Conservation (phyloP, 1,139 yeast species). For the Martiniozyma asiatica region DNA sequence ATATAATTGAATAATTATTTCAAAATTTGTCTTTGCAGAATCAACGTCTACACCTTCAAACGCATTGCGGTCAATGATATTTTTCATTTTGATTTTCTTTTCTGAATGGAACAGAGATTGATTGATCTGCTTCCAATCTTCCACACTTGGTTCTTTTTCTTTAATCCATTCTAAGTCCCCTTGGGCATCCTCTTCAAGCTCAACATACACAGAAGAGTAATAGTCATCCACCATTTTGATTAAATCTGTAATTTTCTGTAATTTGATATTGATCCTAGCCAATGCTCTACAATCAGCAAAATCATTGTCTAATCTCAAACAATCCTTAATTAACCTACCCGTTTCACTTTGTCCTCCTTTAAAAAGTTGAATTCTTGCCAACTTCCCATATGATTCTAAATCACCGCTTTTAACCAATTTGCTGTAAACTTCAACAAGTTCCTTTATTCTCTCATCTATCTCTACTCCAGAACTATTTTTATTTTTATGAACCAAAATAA, state of each 20-base stretch:
- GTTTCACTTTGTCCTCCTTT: constrained; percentile 6
- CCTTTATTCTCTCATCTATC: constrained; percentile 11
- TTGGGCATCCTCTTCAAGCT: constrained; percentile 8
- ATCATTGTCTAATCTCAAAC: constrained; percentile 64
- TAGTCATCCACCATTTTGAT: constrained; percentile 17
- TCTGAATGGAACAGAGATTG: constrained; percentile 12
- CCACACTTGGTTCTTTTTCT: constrained; percentile 16
- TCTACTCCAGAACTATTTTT: too few species aligned
- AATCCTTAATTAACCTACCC: constrained; percentile 23
- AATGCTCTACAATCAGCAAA: constrained; percentile 38
- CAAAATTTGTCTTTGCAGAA: constrained; percentile 14
- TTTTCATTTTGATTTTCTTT: constrained; percentile 13
- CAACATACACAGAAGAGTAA: constrained; percentile 20
- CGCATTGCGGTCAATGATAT: constrained; percentile 10
- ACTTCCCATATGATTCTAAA: constrained; percentile 11
- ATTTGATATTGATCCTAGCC: constrained; percentile 29
- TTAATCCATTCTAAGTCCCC: constrained; percentile 16
- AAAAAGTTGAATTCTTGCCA: constrained; percentile 18
- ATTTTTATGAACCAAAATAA: too few species aligned
- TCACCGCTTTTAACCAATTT: constrained; percentile 14
- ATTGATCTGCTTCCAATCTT: constrained; percentile 16
- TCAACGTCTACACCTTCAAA: constrained; percentile 12
- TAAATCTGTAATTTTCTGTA: constrained; percentile 13
- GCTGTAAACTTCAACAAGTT: constrained; percentile 15
- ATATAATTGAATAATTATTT: constrained; percentile 14